Percentiles rank a stretch among this genome's conserved stretches.
Conservation (phyloP, 129 eudicot genomes). For the Tagetes erecta region DNA sequence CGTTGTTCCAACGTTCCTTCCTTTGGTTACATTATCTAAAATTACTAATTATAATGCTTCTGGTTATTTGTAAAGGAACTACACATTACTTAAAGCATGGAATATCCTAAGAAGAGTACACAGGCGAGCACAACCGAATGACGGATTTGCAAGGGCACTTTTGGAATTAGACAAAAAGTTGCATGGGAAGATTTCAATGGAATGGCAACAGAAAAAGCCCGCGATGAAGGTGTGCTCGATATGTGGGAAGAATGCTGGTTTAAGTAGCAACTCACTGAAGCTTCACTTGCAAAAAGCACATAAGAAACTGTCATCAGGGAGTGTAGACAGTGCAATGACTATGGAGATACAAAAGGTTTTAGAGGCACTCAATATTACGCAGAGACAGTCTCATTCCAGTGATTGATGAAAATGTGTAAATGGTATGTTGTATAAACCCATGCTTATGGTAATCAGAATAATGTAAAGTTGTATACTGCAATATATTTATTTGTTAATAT, state of each 20-base stretch:
- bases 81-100: conserved; percentile 82
- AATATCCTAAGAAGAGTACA: conserved; percentile 70
- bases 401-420: conserved; percentile 30
- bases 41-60: background rate
- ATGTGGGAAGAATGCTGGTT: conserved; percentile 91
- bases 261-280: conserved; percentile 90
- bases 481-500: background rate
- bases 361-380: conserved; percentile 66
- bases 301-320: conserved; percentile 81
- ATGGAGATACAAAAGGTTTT: conserved; percentile 94
- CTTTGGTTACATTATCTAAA: background rate
- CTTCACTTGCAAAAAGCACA: conserved; percentile 94
- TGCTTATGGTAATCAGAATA: conserved; percentile 1
- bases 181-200: conserved; percentile 94
- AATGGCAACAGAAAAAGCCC: conserved; percentile 92
- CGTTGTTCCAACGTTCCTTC: background rate
- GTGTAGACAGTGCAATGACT: conserved; percentile 98
- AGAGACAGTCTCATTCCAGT: conserved; percentile 52
- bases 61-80: conserved; percentile 49
- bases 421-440: background rate
- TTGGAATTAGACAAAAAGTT: conserved; percentile 67
- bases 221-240: conserved; percentile 83
- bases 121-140: conserved; percentile 95
- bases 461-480: conserved; percentile 10
- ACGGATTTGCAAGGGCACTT: conserved; percentile 82